Conservation (phyloP, 2,329 filamentous ascomycete genomes). For the Fusarium pseudograminearum region DNA sequence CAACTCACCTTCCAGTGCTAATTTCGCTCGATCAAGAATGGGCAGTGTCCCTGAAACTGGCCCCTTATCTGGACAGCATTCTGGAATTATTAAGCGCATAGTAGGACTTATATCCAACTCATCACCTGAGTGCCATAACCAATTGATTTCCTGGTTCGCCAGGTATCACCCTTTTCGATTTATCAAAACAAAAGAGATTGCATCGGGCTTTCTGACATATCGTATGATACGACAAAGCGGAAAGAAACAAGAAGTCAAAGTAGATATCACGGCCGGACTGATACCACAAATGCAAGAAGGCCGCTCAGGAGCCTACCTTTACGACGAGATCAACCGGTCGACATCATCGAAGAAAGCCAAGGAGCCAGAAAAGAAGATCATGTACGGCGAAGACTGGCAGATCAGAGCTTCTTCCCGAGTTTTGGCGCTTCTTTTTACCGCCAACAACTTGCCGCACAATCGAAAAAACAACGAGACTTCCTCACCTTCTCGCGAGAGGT, state of each 20-base stretch:
- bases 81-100: constrained; percentile 86
- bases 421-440: constrained; percentile 83
- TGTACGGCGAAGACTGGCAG: constrained; percentile 90
- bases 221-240: constrained; percentile 78
- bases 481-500: constrained; percentile 42
- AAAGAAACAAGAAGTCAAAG: constrained; percentile 69
- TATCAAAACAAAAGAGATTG: constrained; percentile 78
- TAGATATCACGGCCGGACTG: constrained; percentile 74
- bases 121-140: constrained; percentile 79
- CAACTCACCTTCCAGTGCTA: constrained; percentile 9
- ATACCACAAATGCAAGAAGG: constrained; percentile 78
- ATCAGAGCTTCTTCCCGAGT: constrained; percentile 83
- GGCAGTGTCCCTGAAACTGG: constrained; percentile 52
- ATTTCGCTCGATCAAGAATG: constrained; percentile 35
- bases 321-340: constrained; percentile 76
- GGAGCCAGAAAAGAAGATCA: constrained; percentile 66
- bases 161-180: constrained; percentile 76
- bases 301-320: constrained; percentile 76
- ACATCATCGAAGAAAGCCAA: constrained; percentile 66
- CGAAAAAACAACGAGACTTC: constrained; percentile 51
- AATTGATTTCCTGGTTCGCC: constrained; percentile 82
- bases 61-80: constrained; percentile 74
- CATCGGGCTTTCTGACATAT: constrained; percentile 84
- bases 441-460: constrained; percentile 71
- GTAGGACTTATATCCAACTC: constrained; percentile 83